Conservation (phyloP, 495 filamentous ascomycete species). For the Cercophora samala region DNA sequence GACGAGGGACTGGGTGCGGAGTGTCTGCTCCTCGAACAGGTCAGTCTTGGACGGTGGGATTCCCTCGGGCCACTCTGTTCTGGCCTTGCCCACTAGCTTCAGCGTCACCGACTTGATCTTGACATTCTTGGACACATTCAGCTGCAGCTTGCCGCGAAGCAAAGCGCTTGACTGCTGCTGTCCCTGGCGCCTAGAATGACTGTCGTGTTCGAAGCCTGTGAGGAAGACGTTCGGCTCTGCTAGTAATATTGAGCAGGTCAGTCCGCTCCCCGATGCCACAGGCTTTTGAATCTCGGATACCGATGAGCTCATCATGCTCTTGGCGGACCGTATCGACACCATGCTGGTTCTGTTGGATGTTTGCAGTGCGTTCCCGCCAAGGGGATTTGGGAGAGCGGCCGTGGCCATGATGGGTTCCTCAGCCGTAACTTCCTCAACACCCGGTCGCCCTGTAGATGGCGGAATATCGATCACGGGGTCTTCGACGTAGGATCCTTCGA, state of each 20-base stretch:
- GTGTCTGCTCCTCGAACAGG: slow-evolving; percentile 73
- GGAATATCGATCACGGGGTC: slow-evolving; percentile 3
- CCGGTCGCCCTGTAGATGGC: slow-evolving; percentile 21
- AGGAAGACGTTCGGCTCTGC: slow-evolving; percentile 90
- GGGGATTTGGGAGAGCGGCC: slow-evolving; percentile 21
- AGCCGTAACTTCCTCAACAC: slow-evolving; percentile 7
- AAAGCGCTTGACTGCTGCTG: slow-evolving; percentile 63
- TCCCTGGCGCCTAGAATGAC: slow-evolving; percentile 55
- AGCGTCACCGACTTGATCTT: slow-evolving; percentile 95
- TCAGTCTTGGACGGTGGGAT: slow-evolving; percentile 87
- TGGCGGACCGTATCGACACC: slow-evolving; percentile 44
- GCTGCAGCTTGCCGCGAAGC: slow-evolving; percentile 75
- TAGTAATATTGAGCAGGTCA: slow-evolving; percentile 68
- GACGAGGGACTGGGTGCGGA: slow-evolving; percentile 72
- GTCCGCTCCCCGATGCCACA: slow-evolving; percentile 68
- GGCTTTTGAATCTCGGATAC: slow-evolving; percentile 58
- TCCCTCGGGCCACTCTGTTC: slow-evolving; percentile 96
- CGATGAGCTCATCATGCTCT: slow-evolving; percentile 39
- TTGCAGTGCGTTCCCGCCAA: slow-evolving; percentile 16
- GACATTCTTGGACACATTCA: slow-evolving; percentile 81
- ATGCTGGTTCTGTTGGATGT: slow-evolving; percentile 41
- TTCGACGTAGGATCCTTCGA: slow-evolving; percentile 16
- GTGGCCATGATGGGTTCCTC: slow-evolving; percentile 28
- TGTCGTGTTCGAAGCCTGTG: slow-evolving; percentile 84
- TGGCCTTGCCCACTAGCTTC: slow-evolving; percentile 77